These are phyloP conservation scores for Austroboletus eburneus DNA, from an alignment of 768 basidiomycete genomes.

Conservation along the genomic window DNA sequence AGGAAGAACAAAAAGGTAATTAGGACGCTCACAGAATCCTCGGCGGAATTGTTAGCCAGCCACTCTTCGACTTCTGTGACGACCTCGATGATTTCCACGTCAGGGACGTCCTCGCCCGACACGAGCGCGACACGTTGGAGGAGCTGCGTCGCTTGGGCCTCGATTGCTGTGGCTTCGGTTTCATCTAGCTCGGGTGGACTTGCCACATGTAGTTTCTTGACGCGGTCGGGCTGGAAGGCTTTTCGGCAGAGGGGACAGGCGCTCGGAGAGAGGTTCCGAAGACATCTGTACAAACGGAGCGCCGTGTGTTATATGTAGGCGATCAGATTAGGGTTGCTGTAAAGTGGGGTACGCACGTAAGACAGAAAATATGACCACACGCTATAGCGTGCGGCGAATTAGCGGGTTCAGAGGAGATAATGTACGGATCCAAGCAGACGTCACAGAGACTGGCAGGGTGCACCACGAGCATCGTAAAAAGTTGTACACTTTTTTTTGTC, in stretches of 20 bases:
- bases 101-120: slow-evolving; percentile 32
- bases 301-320: slow-evolving; percentile 2
- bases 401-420: slow-evolving; percentile 42
- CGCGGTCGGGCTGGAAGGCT: slow-evolving; percentile 48
- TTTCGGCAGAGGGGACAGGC: slow-evolving; percentile 68
- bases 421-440: slow-evolving; percentile 66
- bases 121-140: slow-evolving; percentile 34
- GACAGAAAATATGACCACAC: slow-evolving; percentile 77
- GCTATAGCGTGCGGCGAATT: slow-evolving; percentile 66
- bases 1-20: background rate
- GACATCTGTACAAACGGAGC: slow-evolving; percentile 42
- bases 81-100: slow-evolving; percentile 35
- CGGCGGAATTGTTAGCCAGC: slow-evolving; percentile 42
- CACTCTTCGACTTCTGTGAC: slow-evolving; percentile 49
- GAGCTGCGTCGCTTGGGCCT: slow-evolving; percentile 35
- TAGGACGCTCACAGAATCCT: slow-evolving; percentile 28
- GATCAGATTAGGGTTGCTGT: slow-evolving; percentile 10
- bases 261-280: slow-evolving; percentile 45
- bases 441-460: slow-evolving; percentile 73
- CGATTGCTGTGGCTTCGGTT: slow-evolving; percentile 39
- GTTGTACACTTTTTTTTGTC: slow-evolving; percentile 13
- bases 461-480: slow-evolving; percentile 50
- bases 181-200: slow-evolving; percentile 37
- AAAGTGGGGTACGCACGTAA: slow-evolving; percentile 42
- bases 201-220: slow-evolving; percentile 66